These are phyloP conservation scores for Nemania abortiva DNA, from an alignment of 2,329 filamentous ascomycete genomes.

Conservation along the genomic window DNA sequence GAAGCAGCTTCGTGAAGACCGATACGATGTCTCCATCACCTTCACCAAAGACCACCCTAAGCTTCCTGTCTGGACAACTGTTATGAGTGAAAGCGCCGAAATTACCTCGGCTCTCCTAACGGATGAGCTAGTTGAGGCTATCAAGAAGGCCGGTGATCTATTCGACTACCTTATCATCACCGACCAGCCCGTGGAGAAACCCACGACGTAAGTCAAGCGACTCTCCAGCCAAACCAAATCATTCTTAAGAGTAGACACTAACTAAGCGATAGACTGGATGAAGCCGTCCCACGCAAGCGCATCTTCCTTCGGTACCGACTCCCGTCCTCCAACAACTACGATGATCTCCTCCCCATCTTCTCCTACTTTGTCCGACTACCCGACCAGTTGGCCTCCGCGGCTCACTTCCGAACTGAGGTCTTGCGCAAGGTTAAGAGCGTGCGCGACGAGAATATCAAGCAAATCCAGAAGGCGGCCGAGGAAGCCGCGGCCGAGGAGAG, in stretches of 20 bases:
- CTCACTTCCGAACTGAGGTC: conserved; percentile 91
- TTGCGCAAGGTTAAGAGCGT: conserved; percentile 83
- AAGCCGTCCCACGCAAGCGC: conserved; percentile 87
- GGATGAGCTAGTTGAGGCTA: conserved; percentile 84
- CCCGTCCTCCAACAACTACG: conserved; percentile 72
- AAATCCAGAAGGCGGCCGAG: conserved; percentile 83
- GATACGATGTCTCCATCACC: conserved; percentile 94
- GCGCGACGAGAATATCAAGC: conserved; percentile 83
- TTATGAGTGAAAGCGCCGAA: conserved; percentile 98
- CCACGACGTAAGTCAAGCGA: conserved; percentile 72
- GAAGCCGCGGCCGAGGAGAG: conserved; percentile 85
- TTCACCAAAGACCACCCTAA: conserved; percentile 92
- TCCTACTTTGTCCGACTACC: conserved; percentile 85
- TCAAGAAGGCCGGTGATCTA: conserved; percentile 80
- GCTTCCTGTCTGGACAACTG: conserved; percentile 87
- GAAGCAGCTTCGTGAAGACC: conserved; percentile 88
- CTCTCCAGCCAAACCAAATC: not conserved
- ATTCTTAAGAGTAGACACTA: conserved; percentile 29
- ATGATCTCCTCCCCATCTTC: conserved; percentile 79
- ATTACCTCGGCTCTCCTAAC: conserved; percentile 90
- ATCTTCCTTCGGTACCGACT: conserved; percentile 82
- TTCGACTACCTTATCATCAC: conserved; percentile 90
- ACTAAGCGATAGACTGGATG: conserved; percentile 73
- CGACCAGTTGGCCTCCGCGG: conserved; percentile 80
- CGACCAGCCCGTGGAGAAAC: conserved; percentile 90